phyloP scores from a whole-genome alignment of 2,329 filamentous ascomycete species.

The Talaromyces atroroseus region DNA sequence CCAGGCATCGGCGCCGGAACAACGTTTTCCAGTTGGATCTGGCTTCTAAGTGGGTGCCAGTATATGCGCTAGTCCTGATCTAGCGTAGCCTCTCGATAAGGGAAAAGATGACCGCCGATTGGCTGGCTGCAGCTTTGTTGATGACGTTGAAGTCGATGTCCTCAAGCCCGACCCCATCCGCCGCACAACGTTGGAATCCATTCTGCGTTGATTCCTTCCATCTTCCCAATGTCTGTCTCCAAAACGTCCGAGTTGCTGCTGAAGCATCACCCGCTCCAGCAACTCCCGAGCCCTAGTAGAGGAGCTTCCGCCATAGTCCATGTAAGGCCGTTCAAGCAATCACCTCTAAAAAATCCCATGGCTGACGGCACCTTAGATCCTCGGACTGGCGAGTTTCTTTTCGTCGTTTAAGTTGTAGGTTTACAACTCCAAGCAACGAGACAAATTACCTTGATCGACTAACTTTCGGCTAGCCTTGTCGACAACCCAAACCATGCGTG shows the following conservation, averaged over 20 bases:
- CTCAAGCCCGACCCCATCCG: background rate
- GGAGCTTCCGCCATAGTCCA: conserved; percentile 40
- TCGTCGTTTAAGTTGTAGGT: conserved; percentile 43
- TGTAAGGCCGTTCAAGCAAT: conserved; percentile 23
- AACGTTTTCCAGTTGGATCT: background rate
- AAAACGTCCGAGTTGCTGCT: conserved; percentile 19
- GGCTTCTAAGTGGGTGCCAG: background rate
- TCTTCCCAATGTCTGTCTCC: conserved; percentile 10
- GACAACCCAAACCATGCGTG: conserved; percentile 40
- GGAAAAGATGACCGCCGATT: background rate
- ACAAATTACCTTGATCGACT: background rate
- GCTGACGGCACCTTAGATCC: conserved; percentile 25
- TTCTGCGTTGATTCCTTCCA: background rate
- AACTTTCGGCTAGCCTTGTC: conserved; percentile 29
- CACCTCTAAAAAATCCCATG: conserved; percentile 10
- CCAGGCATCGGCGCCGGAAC: background rate
- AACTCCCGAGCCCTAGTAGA: conserved; percentile 38
- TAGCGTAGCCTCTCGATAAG: background rate
- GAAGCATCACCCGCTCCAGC: conserved; percentile 39
- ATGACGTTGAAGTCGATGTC: background rate
- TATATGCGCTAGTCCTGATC: background rate
- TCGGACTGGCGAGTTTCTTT: conserved; percentile 38
- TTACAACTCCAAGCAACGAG: background rate
- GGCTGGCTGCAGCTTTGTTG: background rate
- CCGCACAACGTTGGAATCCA: background rate